These are phyloP conservation scores for Sindora glabra DNA, from an alignment of 306 rosid genomes.

Conservation along the genomic window DNA sequence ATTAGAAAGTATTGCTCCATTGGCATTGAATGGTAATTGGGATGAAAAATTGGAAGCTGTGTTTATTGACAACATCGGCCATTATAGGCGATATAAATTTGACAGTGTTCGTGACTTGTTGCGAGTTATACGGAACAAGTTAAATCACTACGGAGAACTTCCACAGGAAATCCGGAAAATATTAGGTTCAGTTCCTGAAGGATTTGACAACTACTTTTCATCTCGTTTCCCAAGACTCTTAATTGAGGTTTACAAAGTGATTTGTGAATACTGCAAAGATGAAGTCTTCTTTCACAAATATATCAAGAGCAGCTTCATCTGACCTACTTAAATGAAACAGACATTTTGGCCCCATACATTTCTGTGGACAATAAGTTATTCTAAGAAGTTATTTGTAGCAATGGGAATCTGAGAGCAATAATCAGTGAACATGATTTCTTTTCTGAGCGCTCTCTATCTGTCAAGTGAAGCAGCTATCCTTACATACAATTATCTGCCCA, in stretches of 20 bases:
- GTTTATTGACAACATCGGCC: conserved; percentile 58
- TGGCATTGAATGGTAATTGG: conserved; percentile 68
- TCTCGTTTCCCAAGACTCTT: conserved; percentile 59
- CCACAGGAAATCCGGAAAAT: conserved; percentile 43
- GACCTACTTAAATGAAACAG: too few relatives aligned
- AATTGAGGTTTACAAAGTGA: conserved; percentile 55
- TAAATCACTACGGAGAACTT: conserved; percentile 73
- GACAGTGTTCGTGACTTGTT: conserved; percentile 72
- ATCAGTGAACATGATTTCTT: too few relatives aligned
- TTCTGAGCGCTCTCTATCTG: too few relatives aligned
- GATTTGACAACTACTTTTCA: conserved; percentile 52
- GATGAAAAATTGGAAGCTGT: conserved; percentile 56
- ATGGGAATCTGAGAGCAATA: too few relatives aligned
- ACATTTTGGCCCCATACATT: too few relatives aligned
- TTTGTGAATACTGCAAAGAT: conserved; percentile 30
- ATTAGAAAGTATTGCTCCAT: conserved; percentile 47
- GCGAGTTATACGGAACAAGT: conserved; percentile 81
- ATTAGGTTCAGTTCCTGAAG: conserved; percentile 60
- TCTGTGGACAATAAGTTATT: too few relatives aligned
- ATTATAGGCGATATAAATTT: conserved; percentile 60
- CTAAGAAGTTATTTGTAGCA: too few relatives aligned
- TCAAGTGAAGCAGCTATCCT: too few relatives aligned
- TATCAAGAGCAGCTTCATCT: too few relatives aligned
- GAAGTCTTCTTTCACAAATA: too few relatives aligned
- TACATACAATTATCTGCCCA: too few relatives aligned